A percentile compares a stretch with the other conserved stretches of the same genome.
phyloP scores from a whole-genome alignment of 352 stramenopile genomes.

The Phytopythium vexans region DNA sequence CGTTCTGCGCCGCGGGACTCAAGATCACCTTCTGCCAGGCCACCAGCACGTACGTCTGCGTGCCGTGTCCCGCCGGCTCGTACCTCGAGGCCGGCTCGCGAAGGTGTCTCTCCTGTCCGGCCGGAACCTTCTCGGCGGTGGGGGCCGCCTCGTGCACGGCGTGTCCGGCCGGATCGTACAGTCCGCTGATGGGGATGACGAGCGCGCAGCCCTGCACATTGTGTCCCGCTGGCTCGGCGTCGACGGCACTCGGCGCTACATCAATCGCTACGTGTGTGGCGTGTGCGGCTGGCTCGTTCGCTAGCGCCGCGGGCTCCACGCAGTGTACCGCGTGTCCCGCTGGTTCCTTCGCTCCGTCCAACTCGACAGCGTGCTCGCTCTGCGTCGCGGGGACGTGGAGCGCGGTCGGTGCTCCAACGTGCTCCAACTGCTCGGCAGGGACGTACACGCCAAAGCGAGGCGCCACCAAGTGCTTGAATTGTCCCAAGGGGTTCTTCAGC shows the following conservation, averaged over 20 bases:
- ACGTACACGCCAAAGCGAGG: conserved; percentile 42
- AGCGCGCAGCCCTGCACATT: conserved; percentile 16
- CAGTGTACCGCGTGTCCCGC: conserved; percentile 12
- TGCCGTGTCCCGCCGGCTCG: conserved; percentile 53
- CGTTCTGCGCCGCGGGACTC: conserved; percentile 38
- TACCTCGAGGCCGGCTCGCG: conserved; percentile 55
- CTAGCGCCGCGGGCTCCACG: conserved; percentile 12
- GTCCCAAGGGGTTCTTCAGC: conserved; percentile 60
- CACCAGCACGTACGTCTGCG: conserved; percentile 55
- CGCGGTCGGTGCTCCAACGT: conserved; percentile 19
- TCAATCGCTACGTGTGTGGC: conserved; percentile 22
- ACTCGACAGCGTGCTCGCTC: conserved; percentile 26
- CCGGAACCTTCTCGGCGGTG: conserved; percentile 39
- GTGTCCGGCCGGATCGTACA: conserved; percentile 52
- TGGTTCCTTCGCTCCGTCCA: conserved; percentile 13
- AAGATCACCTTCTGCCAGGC: conserved; percentile 55
- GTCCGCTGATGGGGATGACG: conserved; percentile 34
- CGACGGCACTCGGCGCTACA: conserved; percentile 26
- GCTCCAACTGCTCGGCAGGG: conserved; percentile 36
- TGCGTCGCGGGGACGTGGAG: conserved; percentile 52
- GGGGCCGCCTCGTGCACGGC: conserved; percentile 40
- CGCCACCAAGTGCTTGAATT: conserved; percentile 40
- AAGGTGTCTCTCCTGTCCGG: conserved; percentile 39
- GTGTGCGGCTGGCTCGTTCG: conserved; percentile 30
- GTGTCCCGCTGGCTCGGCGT: conserved; percentile 53